Evolutionary conservation across 2,329 filamentous ascomycete species (phyloP).

Genomic region (Penicillium thymicola): DNA sequence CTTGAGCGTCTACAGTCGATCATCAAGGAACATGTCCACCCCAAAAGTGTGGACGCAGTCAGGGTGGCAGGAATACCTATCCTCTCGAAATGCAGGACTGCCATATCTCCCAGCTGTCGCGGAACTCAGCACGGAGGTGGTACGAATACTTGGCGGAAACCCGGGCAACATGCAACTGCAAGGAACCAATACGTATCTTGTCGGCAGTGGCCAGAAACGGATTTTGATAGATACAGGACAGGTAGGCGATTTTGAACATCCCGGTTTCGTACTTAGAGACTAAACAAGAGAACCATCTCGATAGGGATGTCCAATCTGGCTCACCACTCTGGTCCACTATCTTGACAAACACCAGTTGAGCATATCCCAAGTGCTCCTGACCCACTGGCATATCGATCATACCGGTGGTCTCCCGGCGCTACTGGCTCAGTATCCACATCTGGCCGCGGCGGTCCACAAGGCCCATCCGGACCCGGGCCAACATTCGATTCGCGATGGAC

Average conservation of each 20-base stretch:
- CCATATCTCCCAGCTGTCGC: constrained; percentile 39
- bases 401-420: constrained; percentile 5
- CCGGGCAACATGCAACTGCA: constrained; percentile 41
- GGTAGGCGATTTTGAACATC: neutral
- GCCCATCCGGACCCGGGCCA: neutral
- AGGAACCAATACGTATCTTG: constrained; percentile 40
- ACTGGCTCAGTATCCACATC: constrained; percentile 2
- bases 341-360: constrained; percentile 3
- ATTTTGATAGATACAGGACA: constrained; percentile 36
- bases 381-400: constrained; percentile 8
- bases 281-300: neutral
- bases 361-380: constrained; percentile 6
- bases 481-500: constrained; percentile 1
- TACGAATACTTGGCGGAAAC: constrained; percentile 45
- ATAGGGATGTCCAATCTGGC: constrained; percentile 7
- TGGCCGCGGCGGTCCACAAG: constrained; percentile 1
- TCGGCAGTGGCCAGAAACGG: constrained; percentile 32
- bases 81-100: constrained; percentile 17
- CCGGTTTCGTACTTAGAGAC: neutral
- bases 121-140: constrained; percentile 37
- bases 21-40: neutral
- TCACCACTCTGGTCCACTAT: constrained; percentile 3
- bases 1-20: neutral
- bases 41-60: neutral
- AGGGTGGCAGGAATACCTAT: constrained; percentile 7